A percentile compares a stretch with the other conserved stretches of the same genome.
phyloP scores from a whole-genome alignment of 805 yeast species.

The Clavispora asparagi region DNA sequence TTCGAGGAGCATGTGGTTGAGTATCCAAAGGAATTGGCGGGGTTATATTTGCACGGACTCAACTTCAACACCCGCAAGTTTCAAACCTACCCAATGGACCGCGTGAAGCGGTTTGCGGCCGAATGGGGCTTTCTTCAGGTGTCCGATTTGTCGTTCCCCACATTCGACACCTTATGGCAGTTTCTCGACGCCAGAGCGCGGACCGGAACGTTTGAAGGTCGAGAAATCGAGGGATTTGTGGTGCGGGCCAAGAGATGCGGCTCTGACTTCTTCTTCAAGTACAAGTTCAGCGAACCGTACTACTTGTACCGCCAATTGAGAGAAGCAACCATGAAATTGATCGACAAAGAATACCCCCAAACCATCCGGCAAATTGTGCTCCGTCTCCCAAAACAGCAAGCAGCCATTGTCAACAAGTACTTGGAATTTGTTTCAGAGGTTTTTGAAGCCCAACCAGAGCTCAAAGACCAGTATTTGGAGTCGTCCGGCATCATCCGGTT shows the following conservation, averaged over 20 bases:
- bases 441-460: slow-evolving; percentile 44
- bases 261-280: slow-evolving; percentile 76
- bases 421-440: slow-evolving; percentile 59
- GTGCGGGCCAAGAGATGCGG: slow-evolving; percentile 50
- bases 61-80: slow-evolving; percentile 65
- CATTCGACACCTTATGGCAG: slow-evolving; percentile 36
- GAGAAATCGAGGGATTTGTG: slow-evolving; percentile 92
- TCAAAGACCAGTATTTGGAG: slow-evolving; percentile 40
- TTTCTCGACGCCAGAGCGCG: slow-evolving; percentile 54
- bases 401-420: slow-evolving; percentile 56
- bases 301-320: slow-evolving; percentile 85
- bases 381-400: slow-evolving; percentile 39
- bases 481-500: slow-evolving; percentile 73
- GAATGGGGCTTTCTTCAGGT: slow-evolving; percentile 68
- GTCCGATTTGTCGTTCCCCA: slow-evolving; percentile 37
- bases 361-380: background rate
- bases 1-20: slow-evolving; percentile 93
- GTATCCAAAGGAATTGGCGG: slow-evolving; percentile 62
- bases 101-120: slow-evolving; percentile 56
- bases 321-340: slow-evolving; percentile 66
- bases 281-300: slow-evolving; percentile 93
- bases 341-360: slow-evolving; percentile 29
- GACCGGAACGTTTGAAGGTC: slow-evolving; percentile 65
- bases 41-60: slow-evolving; percentile 86
- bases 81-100: slow-evolving; percentile 55